Base-by-base conservation (phyloP, 768 basidiomycete genomes). In the Termitomyces sp. region DNA sequence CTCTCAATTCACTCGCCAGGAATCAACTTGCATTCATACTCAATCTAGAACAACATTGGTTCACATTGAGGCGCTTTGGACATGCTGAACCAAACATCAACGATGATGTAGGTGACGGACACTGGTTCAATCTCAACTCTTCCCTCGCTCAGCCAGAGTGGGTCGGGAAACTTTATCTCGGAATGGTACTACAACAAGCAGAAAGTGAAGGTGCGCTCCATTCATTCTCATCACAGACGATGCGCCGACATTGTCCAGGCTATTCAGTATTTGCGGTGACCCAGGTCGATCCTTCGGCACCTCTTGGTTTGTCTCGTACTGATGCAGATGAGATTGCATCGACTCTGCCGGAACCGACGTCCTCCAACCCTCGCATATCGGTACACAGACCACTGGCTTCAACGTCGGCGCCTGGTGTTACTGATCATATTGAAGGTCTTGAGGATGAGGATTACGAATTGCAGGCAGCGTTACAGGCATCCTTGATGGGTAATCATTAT, bases 391-490 rank as follows among this genome's bases (percentile, higher is more conserved):
- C 22, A 35, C 21, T 53, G 54, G 28, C 48, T 37, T 54, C 52
- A 47, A 34, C 59, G 37, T 46, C 60, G 44, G 34, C 59, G 35
- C 38, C 38, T 58, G 49, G 22, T 34, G 55, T 34, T 26, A 24
- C 51, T 47, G 50, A 32, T 19, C 55, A 45, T 19, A 57, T 70
- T 1, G 72, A 71, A 41, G 80, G 74, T 2, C 71, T 88, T 44
- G 92, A 89, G 56, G 88, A 92, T 59, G 93, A 93, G 64, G 93
- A 97, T 66, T 79, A 84, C 62, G 90, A 92, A 55, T 79, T 96
- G 2, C 94, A 97, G 66, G 88, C 84, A 5, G 93, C 90, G 0
- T 72, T 95, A 47, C 90, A 91, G 62, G 93, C 91, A 2, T 93
- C 91, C 4, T 70, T 95, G 42, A 72, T 74, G 64, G 67, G 67